Evolutionary conservation across 2,329 filamentous ascomycete genomes (phyloP), one percentile per base, ranked within the genome.

Genomic region (Fusarium aywerte): DNA sequence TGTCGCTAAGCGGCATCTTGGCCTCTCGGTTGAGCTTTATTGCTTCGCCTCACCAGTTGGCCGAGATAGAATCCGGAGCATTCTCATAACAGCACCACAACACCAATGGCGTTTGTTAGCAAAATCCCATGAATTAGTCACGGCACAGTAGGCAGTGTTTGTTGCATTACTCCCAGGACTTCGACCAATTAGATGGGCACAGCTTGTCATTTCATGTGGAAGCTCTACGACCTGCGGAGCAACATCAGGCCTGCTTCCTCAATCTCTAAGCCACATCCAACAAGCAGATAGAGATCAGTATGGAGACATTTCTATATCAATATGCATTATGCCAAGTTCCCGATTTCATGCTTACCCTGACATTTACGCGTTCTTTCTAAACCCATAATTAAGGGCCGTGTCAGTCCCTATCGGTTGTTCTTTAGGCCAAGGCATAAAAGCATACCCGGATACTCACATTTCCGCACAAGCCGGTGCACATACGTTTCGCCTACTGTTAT

Each of bases 81-180:
- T 39, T 18, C 27, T 27, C 23, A 18, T 16, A 10, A n/a, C 25
- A 16, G 47, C 18, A 18, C 16, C 10, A n/a, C 21, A 18, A 62
- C 21, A 21, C 31, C 44, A 44, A 31, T n/a, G 18, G 40, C 29
- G 21, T 25, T 43, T 32, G 23, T 15, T 25, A 11, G n/a, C 16
- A 43, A 43, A 23, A 27, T 51, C 20, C 7, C 10, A 23, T 10
- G 20, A 18, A 20, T 31, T 8, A 31, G 16, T 9, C 21, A 40
- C 45, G 27, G 33, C 25, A 29, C 23, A 62, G 40, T 23, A 40
- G 47, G 58, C 57, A 47, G 56, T 61, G 58, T 42, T 55, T 42
- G 29, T 39, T 45, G 27, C 18, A 16, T 32, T 36, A 27, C 36
- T 36, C 18, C 15, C 5, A 13, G 32, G 8, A 8, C 7, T 12